Evolutionary conservation across 2,329 filamentous ascomycete species (phyloP).

Genomic region (Didymella pinodella): DNA sequence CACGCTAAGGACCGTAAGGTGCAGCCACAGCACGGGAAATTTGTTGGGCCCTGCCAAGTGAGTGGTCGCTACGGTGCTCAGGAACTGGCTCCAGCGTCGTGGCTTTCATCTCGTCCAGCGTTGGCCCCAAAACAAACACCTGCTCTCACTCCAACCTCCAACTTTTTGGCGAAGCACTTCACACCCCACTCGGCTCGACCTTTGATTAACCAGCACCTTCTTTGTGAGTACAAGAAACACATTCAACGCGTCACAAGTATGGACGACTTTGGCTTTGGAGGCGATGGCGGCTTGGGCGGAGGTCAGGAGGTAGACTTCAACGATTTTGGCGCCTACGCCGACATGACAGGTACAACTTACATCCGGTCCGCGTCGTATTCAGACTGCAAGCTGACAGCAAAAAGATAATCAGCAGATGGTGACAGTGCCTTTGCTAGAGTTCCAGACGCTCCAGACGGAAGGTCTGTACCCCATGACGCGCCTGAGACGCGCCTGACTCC

Average conservation of each 20-base stretch:
- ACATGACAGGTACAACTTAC: neutral
- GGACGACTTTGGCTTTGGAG: neutral
- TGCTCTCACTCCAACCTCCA: constrained; percentile 2
- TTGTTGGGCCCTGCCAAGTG: constrained; percentile 3
- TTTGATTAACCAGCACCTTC: neutral
- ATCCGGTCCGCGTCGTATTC: neutral
- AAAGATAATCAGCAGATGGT: constrained; percentile 1
- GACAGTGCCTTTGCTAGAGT: neutral
- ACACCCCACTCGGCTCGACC: neutral
- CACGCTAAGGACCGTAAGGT: constrained; percentile 7
- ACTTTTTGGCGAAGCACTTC: neutral
- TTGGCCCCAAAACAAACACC: constrained; percentile 12
- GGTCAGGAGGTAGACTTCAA: neutral
- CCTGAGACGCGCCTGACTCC: neutral
- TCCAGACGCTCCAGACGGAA: neutral
- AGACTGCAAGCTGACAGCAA: neutral
- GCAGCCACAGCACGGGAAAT: constrained; percentile 9
- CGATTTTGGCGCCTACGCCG: neutral
- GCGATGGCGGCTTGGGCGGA: neutral
- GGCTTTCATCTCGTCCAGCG: constrained; percentile 23
- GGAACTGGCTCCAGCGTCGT: constrained; percentile 4
- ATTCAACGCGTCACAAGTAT: neutral
- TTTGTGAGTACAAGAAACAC: neutral
- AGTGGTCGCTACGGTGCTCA: neutral
- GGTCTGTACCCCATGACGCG: neutral